phyloP scores from a whole-genome alignment of 352 stramenopile species.

The Aphanomyces stellatus region DNA sequence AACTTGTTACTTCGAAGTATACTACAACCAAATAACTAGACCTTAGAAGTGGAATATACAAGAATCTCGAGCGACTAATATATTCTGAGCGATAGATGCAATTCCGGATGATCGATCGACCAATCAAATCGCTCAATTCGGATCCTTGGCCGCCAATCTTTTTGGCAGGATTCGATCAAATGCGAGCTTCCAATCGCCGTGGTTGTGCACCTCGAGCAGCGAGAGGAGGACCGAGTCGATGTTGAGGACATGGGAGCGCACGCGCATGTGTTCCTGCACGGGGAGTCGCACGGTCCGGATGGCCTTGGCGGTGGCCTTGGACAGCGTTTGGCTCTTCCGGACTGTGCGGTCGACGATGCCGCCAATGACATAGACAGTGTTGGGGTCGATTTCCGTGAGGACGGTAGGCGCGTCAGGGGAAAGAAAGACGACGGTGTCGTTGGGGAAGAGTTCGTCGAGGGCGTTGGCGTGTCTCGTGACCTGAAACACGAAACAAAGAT shows the following conservation, averaged over 20 bases:
- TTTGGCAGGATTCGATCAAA: slow-evolving; percentile 46
- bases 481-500: not conserved
- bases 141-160: too few relatives aligned
- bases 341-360: slow-evolving; percentile 81
- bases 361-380: slow-evolving; percentile 62
- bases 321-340: slow-evolving; percentile 53
- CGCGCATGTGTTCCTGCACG: slow-evolving; percentile 47
- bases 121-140: too few relatives aligned
- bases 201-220: slow-evolving; percentile 66
- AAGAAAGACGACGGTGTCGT: slow-evolving; percentile 62
- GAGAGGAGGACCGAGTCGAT: slow-evolving; percentile 65
- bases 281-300: slow-evolving; percentile 43
- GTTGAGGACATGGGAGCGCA: slow-evolving; percentile 65
- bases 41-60: too few relatives aligned
- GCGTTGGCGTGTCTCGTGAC: slow-evolving; percentile 30
- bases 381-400: slow-evolving; percentile 39
- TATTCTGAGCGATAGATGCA: too few relatives aligned
- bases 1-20: too few relatives aligned
- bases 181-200: slow-evolving; percentile 52
- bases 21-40: too few relatives aligned
- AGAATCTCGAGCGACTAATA: too few relatives aligned
- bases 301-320: slow-evolving; percentile 28
- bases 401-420: slow-evolving; percentile 73
- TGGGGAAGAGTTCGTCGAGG: slow-evolving; percentile 40
- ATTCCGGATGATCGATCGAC: too few relatives aligned